Base-by-base conservation (phyloP, 176 grass and related monocot genomes). In the Triticum dicoccoides region DNA sequence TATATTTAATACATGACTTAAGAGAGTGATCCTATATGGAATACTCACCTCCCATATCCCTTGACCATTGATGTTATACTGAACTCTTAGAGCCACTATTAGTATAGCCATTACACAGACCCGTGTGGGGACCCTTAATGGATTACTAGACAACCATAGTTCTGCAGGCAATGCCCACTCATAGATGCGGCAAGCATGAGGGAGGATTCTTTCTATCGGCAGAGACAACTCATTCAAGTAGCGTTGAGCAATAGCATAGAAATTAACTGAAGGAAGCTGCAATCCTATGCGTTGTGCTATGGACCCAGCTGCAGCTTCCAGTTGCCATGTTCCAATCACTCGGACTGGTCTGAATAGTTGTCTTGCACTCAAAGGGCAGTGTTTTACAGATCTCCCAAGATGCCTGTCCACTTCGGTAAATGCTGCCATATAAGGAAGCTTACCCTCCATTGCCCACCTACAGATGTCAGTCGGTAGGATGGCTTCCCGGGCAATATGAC, bases 61-160 rank as follows among this genome's bases (percentile, higher is more conserved):
- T 78, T 91, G 90, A 56, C 96, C 91, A 24, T 98, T 91, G 68
- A 98, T 87, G 66, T 90, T 85, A 61, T 92, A 98, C 49, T 91
- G n/a, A 61, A 98, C 10, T 83, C 93, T 86, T 79, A 98, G 54
- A 18, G 93, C 69, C 56, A 98, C 87, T 74, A 95, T 86, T 70
- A 98, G 69, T 85, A 98, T 90, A 65, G 93, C 86, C 93, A 95
- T 95, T 20, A 94, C 93, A 88, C 75, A 92, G 85, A 98, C 91
- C 78, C 91, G 77, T 71, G 96, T 91, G 21, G 93, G 96, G 80
- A 90, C 23, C 76, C 86, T 93, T 72, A 45, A 84, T 80, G 80
- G 66, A 79, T 93, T 92, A 84, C 86, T 80, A 29, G 91, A 93
- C 71, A 98, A 76, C 91, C 92, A 98, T 76, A 95, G 80, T 39